Conservation (phyloP, 2,329 filamentous ascomycete genomes). For the Beauveria sp. region DNA sequence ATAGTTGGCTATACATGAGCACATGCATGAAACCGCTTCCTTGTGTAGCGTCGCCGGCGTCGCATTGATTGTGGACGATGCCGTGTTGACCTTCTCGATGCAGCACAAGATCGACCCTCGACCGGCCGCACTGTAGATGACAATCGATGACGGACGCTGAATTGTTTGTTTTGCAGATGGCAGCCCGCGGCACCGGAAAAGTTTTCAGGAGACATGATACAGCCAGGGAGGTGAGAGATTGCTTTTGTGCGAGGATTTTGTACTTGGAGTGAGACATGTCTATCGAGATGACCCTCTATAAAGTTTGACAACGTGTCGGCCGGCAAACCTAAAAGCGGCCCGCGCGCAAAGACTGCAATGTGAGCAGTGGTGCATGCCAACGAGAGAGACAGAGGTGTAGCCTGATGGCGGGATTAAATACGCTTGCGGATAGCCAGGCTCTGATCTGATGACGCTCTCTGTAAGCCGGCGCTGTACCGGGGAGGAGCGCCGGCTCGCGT, state of each 20-base stretch:
- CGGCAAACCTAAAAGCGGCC: neutral
- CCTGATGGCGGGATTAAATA: no score
- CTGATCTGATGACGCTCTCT: neutral
- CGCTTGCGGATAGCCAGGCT: no score
- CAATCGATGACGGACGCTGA: neutral
- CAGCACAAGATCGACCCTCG: neutral
- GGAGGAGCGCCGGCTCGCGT: neutral
- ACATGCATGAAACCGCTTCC: neutral
- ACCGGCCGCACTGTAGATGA: neutral
- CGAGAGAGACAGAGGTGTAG: no score
- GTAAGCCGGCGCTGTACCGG: neutral
- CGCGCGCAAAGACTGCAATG: neutral
- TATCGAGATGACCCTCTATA: neutral
- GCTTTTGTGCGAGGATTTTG: neutral
- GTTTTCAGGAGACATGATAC: neutral
- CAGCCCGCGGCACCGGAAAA: neutral
- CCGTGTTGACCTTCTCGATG: constrained; percentile 3
- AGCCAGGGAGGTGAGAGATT: neutral
- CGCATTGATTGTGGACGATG: neutral
- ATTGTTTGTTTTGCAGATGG: neutral
- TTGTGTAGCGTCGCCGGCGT: neutral
- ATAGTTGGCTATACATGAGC: neutral
- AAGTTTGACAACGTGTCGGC: neutral
- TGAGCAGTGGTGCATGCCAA: neutral
- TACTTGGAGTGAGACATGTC: constrained; percentile 1